Conservation (phyloP, 257 asterid genomes). For the Solanum paucissectum region DNA sequence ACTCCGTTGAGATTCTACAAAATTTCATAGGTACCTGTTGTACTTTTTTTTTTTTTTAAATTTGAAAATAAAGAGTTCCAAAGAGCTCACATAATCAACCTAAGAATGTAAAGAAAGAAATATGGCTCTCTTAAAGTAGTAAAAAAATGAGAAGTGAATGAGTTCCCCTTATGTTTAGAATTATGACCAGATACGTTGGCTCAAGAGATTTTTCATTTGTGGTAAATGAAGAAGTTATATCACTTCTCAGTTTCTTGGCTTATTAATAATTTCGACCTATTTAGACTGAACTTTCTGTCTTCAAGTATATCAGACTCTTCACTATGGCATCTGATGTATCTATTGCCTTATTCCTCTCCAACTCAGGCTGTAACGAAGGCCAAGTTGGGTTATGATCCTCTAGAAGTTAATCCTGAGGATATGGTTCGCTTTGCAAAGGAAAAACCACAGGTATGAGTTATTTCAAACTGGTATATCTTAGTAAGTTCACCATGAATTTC, state of each 20-base stretch:
- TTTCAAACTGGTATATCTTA: neutral
- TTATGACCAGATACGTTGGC: neutral
- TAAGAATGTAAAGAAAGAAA: neutral
- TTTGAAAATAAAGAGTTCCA: neutral
- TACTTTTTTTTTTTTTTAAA: neutral
- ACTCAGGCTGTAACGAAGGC: slow-evolving; percentile 95
- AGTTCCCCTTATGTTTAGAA: neutral
- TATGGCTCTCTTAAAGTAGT: neutral
- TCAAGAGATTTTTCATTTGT: neutral
- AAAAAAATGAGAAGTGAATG: neutral
- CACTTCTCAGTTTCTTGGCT: neutral
- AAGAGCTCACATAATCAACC: neutral
- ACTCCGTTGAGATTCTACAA: neutral
- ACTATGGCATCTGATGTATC: neutral
- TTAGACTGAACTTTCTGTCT: neutral
- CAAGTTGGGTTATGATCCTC: slow-evolving; percentile 91
- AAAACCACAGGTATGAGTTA: slow-evolving; percentile 74
- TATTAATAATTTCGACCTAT: neutral
- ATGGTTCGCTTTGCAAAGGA: slow-evolving; percentile 98
- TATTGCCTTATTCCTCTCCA: slow-evolving; percentile 2
- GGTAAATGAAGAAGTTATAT: neutral
- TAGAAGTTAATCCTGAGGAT: slow-evolving; percentile 99
- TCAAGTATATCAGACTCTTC: neutral
- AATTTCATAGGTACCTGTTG: neutral
- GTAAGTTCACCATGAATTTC: neutral